Conservation (phyloP, 768 basidiomycete genomes). For the Pilatotrama ljubarskyi region DNA sequence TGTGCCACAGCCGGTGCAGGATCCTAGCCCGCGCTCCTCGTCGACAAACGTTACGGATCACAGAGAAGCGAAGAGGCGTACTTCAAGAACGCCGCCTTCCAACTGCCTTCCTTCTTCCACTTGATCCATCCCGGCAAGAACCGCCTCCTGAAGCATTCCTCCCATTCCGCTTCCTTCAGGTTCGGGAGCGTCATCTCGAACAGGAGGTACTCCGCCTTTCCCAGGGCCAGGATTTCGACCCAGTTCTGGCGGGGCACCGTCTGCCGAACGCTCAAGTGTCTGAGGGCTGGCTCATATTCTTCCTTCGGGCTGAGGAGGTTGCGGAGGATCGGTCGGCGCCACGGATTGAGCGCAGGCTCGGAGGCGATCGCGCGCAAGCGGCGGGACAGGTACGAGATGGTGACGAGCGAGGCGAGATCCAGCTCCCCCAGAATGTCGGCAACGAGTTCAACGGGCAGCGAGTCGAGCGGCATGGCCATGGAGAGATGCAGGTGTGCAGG, state of each 20-base stretch:
- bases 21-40: constrained; percentile 40
- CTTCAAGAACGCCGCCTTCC: constrained; percentile 71
- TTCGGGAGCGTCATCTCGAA: constrained; percentile 71
- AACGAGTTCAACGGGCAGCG: constrained; percentile 76
- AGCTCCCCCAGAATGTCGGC: constrained; percentile 71
- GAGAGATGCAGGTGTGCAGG: not conserved
- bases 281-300: constrained; percentile 52
- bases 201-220: constrained; percentile 60
- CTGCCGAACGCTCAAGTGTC: constrained; percentile 59
- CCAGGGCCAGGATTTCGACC: constrained; percentile 72
- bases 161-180: constrained; percentile 66
- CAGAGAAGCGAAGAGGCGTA: constrained; percentile 34
- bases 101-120: constrained; percentile 61
- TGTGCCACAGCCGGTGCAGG: constrained; percentile 68
- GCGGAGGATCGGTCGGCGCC: constrained; percentile 69
- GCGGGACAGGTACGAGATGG: constrained; percentile 59
- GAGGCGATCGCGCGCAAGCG: constrained; percentile 58
- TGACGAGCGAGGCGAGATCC: constrained; percentile 60
- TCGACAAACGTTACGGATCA: not conserved
- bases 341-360: constrained; percentile 69
- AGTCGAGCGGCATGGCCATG: constrained; percentile 35
- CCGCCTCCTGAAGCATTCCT: constrained; percentile 67
- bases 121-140: constrained; percentile 78
- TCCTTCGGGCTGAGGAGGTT: constrained; percentile 41
- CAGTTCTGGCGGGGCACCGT: constrained; percentile 77